Base-by-base conservation (phyloP, 306 rosid species). In the Benincasa hispida region DNA sequence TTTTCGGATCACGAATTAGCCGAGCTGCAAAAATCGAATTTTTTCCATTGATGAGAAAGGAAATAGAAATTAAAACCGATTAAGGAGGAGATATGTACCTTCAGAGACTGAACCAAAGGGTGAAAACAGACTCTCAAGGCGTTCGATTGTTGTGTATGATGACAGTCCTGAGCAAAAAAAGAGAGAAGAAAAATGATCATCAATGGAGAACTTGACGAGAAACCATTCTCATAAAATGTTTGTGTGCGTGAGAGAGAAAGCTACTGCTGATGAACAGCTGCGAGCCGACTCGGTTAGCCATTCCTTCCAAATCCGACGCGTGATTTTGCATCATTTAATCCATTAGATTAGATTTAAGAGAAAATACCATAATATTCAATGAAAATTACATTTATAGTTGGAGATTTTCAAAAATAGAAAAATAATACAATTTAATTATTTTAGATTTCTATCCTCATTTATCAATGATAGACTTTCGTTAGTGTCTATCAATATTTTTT, bases 231-330 rank as follows among this genome's bases (percentile, higher is more conserved):
- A 47, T 34, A 4, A 24, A 28, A 39, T 60, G 5, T 15, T 19
- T n/a, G 27, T 3, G 6, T 6, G 22, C 25, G 57, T 47, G 32
- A 81, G 25, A 74, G 51, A 34, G 82, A 81, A 59, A 65, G 69
- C 15, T 79, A 93, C 93, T 89, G 89, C 80, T 79, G 51, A 93
- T 78, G 47, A 89, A 91, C 35, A 93, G 87, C 66, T 62, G 81
- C 22, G 83, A 21, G 50, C 88, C 84, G 18, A 87, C 67, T 84
- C 82, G 48, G 41, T 85, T 83, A 4, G 87, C 85, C 96, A 91
- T 93, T 47, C 75, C 30, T 72, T 27, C 32, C 51, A 34, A 72
- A 56, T 11, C 37, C 35, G 32, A 18, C 51, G 8, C 5, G 8
- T 32, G 0, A 12, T 3, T 57, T 22, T 57, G 62, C 32, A 9